Evolutionary conservation across 2,329 filamentous ascomycete genomes (phyloP).

Genomic region (Cucurbitaria berberidis): DNA sequence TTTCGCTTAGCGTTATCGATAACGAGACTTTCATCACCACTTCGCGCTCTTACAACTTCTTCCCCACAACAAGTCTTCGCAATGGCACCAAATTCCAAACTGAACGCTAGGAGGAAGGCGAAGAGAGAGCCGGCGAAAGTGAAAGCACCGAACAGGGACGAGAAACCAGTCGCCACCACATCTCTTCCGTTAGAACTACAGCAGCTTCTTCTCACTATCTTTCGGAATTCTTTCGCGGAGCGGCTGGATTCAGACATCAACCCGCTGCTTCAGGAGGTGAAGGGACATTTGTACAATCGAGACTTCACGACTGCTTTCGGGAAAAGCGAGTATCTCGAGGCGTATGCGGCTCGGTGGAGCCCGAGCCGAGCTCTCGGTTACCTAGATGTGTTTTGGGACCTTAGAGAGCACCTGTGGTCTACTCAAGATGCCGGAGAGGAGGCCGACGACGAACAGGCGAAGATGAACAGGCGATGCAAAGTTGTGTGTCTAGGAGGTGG

Average conservation of each 20-base stretch:
- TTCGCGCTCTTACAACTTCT: not conserved
- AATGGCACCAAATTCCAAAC: constrained; percentile 20
- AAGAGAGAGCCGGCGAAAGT: constrained; percentile 14
- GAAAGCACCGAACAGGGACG: constrained; percentile 3
- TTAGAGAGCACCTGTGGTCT: constrained; percentile 30
- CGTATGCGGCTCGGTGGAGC: constrained; percentile 91
- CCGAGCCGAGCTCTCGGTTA: constrained; percentile 85
- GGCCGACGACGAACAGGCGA: not conserved
- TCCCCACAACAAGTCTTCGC: not conserved
- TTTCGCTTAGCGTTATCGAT: constrained; percentile 16
- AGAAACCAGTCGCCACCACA: constrained; percentile 13
- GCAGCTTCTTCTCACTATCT: constrained; percentile 75
- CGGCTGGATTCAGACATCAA: constrained; percentile 55
- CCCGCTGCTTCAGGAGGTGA: constrained; percentile 76
- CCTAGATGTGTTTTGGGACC: constrained; percentile 60
- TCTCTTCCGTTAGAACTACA: constrained; percentile 62
- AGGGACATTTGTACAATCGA: constrained; percentile 81
- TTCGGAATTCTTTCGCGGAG: constrained; percentile 66
- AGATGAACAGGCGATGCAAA: constrained; percentile 30
- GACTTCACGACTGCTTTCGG: constrained; percentile 85
- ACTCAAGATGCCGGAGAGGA: not conserved
- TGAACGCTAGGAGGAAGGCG: constrained; percentile 22
- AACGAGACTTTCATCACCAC: constrained; percentile 11
- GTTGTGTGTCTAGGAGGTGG: constrained; percentile 68
- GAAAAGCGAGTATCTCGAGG: constrained; percentile 71